phyloP scores from a whole-genome alignment of 2,329 filamentous ascomycete genomes.

The Fusarium proliferatum region DNA sequence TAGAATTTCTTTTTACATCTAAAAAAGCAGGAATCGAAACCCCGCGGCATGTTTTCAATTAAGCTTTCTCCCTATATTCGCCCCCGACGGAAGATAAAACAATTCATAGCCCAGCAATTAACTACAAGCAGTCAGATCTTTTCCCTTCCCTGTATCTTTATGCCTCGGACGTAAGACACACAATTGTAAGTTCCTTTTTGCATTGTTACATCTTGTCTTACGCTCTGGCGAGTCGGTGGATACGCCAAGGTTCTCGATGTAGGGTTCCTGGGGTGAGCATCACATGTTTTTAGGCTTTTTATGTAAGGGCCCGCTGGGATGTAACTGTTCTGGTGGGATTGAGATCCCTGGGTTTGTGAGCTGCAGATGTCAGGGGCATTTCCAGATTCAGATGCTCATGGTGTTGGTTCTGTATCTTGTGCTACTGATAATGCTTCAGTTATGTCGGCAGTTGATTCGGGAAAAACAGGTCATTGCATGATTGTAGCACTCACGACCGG shows the following conservation, averaged over 20 bases:
- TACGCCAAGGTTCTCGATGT: not conserved
- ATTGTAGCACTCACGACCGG: not conserved
- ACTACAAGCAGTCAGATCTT: not conserved
- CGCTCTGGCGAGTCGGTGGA: not conserved
- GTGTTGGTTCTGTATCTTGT: not conserved
- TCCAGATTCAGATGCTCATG: not conserved
- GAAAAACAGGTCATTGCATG: not conserved
- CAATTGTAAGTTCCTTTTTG: not conserved
- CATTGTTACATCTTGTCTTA: not conserved
- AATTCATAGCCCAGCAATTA: not conserved
- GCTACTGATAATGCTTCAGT: not conserved
- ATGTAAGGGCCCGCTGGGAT: not conserved
- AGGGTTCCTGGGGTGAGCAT: not conserved
- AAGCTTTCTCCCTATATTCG: not conserved
- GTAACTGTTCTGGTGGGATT: conserved; percentile 1
- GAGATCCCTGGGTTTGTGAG: not conserved
- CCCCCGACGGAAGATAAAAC: not conserved
- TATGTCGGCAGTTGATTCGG: not conserved
- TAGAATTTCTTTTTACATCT: not conserved
- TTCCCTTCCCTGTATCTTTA: not conserved
- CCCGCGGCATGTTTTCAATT: not conserved
- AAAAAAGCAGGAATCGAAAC: not conserved
- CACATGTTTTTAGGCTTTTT: not conserved
- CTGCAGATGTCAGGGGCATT: conserved; percentile 9
- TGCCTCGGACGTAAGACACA: not conserved